phyloP scores from a whole-genome alignment of 768 basidiomycete species.

The Cystofilobasidium bisporidii region DNA sequence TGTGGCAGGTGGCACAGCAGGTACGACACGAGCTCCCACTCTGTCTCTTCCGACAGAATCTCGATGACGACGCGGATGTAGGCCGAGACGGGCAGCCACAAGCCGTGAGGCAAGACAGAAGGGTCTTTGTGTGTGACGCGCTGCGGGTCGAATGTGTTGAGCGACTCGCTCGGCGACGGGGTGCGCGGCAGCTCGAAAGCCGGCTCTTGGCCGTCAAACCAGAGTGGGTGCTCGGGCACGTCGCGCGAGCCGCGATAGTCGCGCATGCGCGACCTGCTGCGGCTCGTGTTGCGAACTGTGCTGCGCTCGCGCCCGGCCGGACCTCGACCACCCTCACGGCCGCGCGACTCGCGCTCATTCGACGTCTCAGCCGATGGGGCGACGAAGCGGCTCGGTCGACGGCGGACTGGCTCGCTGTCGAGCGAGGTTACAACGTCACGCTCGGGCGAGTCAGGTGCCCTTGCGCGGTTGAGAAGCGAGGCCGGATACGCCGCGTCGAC shows the following conservation, averaged over 20 bases:
- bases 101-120: slow-evolving; percentile 31
- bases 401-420: not conserved
- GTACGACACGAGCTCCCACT: slow-evolving; percentile 91
- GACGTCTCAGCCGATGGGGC: not conserved
- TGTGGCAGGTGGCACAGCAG: slow-evolving; percentile 80
- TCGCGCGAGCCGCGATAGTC: slow-evolving; percentile 21
- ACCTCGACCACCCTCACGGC: slow-evolving; percentile 7
- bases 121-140: slow-evolving; percentile 15
- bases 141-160: slow-evolving; percentile 41
- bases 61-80: slow-evolving; percentile 58
- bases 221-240: slow-evolving; percentile 43
- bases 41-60: slow-evolving; percentile 63
- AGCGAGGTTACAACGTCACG: not conserved
- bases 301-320: slow-evolving; percentile 3
- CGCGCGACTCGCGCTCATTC: slow-evolving; percentile 16
- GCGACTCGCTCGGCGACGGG: slow-evolving; percentile 48
- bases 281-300: slow-evolving; percentile 17
- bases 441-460: not conserved
- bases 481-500: slow-evolving; percentile 37
- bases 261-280: slow-evolving; percentile 23
- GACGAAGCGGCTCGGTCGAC: slow-evolving; percentile 8
- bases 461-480: slow-evolving; percentile 16
- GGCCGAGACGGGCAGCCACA: slow-evolving; percentile 58
- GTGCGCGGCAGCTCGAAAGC: slow-evolving; percentile 36
- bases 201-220: slow-evolving; percentile 36